A percentile compares a stretch with the other conserved stretches of the same genome.
Conservation (phyloP, 805 yeast genomes). For the Candida fluviatilis region DNA sequence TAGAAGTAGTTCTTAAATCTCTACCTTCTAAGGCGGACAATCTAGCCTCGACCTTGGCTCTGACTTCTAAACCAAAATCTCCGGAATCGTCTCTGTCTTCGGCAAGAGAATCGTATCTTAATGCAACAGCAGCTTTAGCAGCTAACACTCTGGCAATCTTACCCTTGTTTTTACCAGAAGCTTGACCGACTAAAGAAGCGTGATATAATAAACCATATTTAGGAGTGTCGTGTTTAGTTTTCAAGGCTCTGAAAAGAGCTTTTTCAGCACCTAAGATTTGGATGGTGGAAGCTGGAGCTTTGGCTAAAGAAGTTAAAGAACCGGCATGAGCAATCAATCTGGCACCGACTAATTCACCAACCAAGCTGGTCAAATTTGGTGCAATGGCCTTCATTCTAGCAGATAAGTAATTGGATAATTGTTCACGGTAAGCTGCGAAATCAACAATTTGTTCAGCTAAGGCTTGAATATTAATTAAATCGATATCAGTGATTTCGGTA, state of each 20-base stretch:
- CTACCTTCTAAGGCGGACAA: slow-evolving; percentile 95
- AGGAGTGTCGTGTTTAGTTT: slow-evolving; percentile 98
- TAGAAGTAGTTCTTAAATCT: slow-evolving; percentile 86
- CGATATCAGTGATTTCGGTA: slow-evolving; percentile 93
- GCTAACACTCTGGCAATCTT: slow-evolving; percentile 98
- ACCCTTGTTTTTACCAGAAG: slow-evolving; percentile 97
- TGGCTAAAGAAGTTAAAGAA: slow-evolving; percentile 87
- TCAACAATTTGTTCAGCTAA: slow-evolving; percentile 96
- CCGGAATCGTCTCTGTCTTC: slow-evolving; percentile 97
- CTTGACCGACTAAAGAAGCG: slow-evolving; percentile 96
- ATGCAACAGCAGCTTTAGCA: slow-evolving; percentile 95
- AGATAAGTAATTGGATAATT: slow-evolving; percentile 82
- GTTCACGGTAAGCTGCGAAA: slow-evolving; percentile 95
- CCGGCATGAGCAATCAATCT: slow-evolving; percentile 97
- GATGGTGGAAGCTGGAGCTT: slow-evolving; percentile 97
- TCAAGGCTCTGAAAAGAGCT: slow-evolving; percentile 96
- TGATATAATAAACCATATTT: slow-evolving; percentile 96
- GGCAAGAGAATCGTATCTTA: slow-evolving; percentile 93
- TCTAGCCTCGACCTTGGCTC: slow-evolving; percentile 92
- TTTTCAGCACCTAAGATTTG: slow-evolving; percentile 99
- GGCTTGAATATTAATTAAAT: slow-evolving; percentile 80
- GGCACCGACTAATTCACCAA: slow-evolving; percentile 98
- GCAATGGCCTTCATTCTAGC: slow-evolving; percentile 99
- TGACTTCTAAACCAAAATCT: slow-evolving; percentile 84
- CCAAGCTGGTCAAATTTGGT: slow-evolving; percentile 91